These are phyloP conservation scores for Lasiosphaeriaceae sp. DNA, from an alignment of 495 filamentous ascomycete genomes.

Conservation along the genomic window DNA sequence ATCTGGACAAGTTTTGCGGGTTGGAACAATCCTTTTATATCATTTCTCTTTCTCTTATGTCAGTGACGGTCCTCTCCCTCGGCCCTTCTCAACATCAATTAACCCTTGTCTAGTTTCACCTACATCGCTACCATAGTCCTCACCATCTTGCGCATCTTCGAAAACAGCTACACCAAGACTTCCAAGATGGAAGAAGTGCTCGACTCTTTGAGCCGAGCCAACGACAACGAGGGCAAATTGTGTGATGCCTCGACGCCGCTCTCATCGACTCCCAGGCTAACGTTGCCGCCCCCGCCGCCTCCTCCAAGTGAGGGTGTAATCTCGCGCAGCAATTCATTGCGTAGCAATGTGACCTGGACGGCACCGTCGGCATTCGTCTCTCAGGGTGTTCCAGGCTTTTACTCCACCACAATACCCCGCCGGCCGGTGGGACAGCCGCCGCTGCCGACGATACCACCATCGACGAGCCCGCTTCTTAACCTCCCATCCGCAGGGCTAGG, in stretches of 20 bases:
- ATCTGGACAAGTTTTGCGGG: constrained; percentile 32
- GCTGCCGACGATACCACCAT: not conserved
- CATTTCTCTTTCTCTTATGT: constrained; percentile 33
- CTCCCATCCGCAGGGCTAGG: not conserved
- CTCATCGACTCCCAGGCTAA: not conserved
- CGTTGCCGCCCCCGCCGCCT: constrained; percentile 1
- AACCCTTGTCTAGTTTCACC: constrained; percentile 28
- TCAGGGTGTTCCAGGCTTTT: not conserved
- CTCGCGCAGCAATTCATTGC: constrained; percentile 29
- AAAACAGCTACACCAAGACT: constrained; percentile 25
- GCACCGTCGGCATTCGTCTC: constrained; percentile 6
- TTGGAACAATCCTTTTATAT: constrained; percentile 32
- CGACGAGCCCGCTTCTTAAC: not conserved
- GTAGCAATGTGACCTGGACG: constrained; percentile 22
- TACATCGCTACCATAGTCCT: constrained; percentile 34
- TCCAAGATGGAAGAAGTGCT: constrained; percentile 21
- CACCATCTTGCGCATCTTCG: constrained; percentile 27
- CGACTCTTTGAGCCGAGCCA: constrained; percentile 20
- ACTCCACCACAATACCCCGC: constrained; percentile 4
- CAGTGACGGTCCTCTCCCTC: constrained; percentile 5
- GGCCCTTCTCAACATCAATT: not conserved
- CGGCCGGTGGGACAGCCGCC: constrained; percentile 6
- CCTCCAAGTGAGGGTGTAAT: constrained; percentile 32
- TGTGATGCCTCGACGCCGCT: constrained; percentile 10
- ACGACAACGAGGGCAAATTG: constrained; percentile 23